Percentiles rank a stretch among this genome's conserved stretches.
These are phyloP conservation scores for Begonia masoniana DNA, from an alignment of 306 rosid genomes.

Conservation along the genomic window DNA sequence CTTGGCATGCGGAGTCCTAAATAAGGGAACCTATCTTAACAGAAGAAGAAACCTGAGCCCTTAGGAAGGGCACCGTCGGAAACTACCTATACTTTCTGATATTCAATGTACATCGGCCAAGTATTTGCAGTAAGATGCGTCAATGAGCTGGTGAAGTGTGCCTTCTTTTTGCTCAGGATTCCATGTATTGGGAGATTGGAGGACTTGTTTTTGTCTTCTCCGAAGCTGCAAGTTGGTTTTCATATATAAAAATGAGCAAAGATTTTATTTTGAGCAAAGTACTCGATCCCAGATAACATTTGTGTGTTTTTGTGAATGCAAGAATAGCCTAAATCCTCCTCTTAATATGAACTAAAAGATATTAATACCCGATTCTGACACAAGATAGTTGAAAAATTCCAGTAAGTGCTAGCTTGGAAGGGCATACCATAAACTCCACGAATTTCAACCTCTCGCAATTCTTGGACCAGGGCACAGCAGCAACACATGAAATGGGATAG, in stretches of 20 bases:
- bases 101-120: not conserved
- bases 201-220: slow-evolving; percentile 52
- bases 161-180: slow-evolving; percentile 20
- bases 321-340: not conserved
- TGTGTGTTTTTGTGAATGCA: no score
- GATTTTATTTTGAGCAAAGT: not conserved
- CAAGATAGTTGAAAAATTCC: not conserved
- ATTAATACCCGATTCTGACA: not conserved
- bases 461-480: slow-evolving; percentile 99
- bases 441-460: slow-evolving; percentile 95
- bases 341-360: not conserved
- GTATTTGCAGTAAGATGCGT: not conserved
- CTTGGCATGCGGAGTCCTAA: no score
- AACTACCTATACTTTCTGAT: no score
- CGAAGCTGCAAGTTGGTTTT: slow-evolving; percentile 30
- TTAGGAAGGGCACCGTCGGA: no score
- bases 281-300: not conserved
- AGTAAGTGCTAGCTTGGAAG: not conserved
- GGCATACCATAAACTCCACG: slow-evolving; percentile 65
- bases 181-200: slow-evolving; percentile 61
- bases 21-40: no score
- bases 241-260: slow-evolving; percentile 8
- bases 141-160: not conserved
- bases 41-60: no score
- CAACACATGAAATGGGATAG: slow-evolving; percentile 96